A percentile compares a stretch with the other conserved stretches of the same genome.
Conservation (phyloP, 345 rosid species). For the Eutrema yunnanense region DNA sequence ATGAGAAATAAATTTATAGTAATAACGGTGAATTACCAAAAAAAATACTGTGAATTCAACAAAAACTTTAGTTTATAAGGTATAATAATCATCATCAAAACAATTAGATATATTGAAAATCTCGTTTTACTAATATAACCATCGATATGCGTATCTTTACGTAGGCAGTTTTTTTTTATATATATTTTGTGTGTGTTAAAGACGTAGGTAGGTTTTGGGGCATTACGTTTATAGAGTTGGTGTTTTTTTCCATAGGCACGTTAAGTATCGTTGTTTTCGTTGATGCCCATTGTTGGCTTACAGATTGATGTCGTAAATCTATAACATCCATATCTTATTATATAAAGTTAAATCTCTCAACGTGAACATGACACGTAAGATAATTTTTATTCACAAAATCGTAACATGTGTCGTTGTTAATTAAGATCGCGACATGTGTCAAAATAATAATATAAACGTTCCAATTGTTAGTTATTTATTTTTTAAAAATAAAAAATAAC, state of each 20-base stretch:
- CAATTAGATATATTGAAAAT: neutral
- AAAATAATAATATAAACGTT: no score
- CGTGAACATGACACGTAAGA: no score
- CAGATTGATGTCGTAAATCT: neutral
- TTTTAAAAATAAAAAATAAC: no score
- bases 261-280: slow-evolving; percentile 12
- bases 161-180: neutral
- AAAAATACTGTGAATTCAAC: neutral
- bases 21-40: neutral
- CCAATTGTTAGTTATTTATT: no score
- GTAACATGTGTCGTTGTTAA: no score
- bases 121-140: neutral
- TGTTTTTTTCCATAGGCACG: slow-evolving; percentile 9
- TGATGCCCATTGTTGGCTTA: neutral
- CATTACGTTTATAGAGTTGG: neutral
- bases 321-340: neutral
- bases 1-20: neutral
- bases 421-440: no score
- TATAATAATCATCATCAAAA: neutral
- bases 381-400: no score
- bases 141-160: neutral
- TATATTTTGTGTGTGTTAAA: no score
- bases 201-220: neutral
- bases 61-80: neutral
- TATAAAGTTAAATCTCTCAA: no score